These are phyloP conservation scores for Sphaerostilbella broomeana DNA, from an alignment of 2,329 filamentous ascomycete species.

Conservation along the genomic window DNA sequence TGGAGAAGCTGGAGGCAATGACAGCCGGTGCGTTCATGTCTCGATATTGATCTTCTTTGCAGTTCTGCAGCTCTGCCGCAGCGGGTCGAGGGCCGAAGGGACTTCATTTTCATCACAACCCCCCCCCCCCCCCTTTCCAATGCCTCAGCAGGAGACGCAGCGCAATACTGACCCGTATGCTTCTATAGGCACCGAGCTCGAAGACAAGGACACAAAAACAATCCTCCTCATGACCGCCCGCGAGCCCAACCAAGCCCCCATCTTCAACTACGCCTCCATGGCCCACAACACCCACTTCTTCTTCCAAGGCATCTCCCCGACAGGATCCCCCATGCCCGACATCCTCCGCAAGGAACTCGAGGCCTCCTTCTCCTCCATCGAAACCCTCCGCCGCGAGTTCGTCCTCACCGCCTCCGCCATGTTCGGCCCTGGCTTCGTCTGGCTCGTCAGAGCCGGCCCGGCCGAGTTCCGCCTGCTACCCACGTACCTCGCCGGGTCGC, in stretches of 20 bases:
- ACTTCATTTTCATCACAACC: too few relatives aligned
- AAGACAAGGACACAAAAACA: constrained; percentile 54
- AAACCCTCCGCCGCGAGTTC: constrained; percentile 75
- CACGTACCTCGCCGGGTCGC: constrained; percentile 88
- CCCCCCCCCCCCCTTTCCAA: neutral
- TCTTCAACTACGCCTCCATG: constrained; percentile 97
- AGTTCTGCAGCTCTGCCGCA: neutral
- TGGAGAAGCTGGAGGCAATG: constrained; percentile 69
- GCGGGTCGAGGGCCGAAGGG: too few relatives aligned
- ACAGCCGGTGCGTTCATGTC: constrained; percentile 55
- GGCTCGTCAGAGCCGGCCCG: constrained; percentile 64
- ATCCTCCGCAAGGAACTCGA: constrained; percentile 54
- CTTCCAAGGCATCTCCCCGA: constrained; percentile 51
- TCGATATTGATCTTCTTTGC: neutral
- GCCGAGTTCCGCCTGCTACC: constrained; percentile 62
- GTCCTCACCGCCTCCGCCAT: constrained; percentile 75
- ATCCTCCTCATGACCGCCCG: constrained; percentile 72
- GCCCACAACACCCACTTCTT: constrained; percentile 86
- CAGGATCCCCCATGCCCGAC: constrained; percentile 46
- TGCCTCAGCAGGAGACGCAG: neutral
- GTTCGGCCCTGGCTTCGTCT: constrained; percentile 97
- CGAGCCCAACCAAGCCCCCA: constrained; percentile 65
- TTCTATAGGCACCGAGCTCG: constrained; percentile 55
- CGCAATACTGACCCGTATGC: neutral
- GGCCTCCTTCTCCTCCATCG: constrained; percentile 70